phyloP scores from a whole-genome alignment of 495 filamentous ascomycete genomes.

The Talaromyces stipitatus region DNA sequence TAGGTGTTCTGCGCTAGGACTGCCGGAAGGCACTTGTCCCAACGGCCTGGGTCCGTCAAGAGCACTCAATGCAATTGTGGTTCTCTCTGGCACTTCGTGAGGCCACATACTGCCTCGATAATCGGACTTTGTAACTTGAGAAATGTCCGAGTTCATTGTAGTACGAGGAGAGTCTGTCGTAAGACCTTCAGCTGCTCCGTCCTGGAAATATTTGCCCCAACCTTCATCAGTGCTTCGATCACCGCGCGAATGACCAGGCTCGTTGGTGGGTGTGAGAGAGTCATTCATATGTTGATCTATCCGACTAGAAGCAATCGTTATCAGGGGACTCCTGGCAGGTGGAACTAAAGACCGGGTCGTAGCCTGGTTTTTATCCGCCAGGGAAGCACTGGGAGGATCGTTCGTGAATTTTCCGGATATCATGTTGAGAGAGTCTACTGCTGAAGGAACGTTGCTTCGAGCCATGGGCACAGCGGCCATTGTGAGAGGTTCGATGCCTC shows the following conservation, averaged over 20 bases:
- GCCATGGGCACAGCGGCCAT: slow-evolving; percentile 38
- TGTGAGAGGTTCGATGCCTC: slow-evolving; percentile 45
- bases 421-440: slow-evolving; percentile 35
- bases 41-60: slow-evolving; percentile 35
- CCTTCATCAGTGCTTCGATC: slow-evolving; percentile 48
- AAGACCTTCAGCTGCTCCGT: slow-evolving; percentile 39
- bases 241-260: slow-evolving; percentile 14
- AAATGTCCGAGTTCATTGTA: slow-evolving; percentile 19
- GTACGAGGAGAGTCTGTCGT: slow-evolving; percentile 16
- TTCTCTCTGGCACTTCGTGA: slow-evolving; percentile 17
- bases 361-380: slow-evolving; percentile 13
- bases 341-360: slow-evolving; percentile 3
- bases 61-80: slow-evolving; percentile 29
- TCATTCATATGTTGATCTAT: neutral
- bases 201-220: slow-evolving; percentile 54
- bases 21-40: slow-evolving; percentile 53
- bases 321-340: neutral
- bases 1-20: slow-evolving; percentile 54
- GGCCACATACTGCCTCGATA: slow-evolving; percentile 35
- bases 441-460: slow-evolving; percentile 34
- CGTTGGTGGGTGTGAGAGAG: neutral
- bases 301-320: neutral
- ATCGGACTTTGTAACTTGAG: slow-evolving; percentile 20
- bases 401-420: slow-evolving; percentile 31
- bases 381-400: slow-evolving; percentile 24